Percentiles rank a stretch among this genome's conserved stretches.
Conservation (phyloP, 108 stramenopile genomes). For the Nitzschia sp. region DNA sequence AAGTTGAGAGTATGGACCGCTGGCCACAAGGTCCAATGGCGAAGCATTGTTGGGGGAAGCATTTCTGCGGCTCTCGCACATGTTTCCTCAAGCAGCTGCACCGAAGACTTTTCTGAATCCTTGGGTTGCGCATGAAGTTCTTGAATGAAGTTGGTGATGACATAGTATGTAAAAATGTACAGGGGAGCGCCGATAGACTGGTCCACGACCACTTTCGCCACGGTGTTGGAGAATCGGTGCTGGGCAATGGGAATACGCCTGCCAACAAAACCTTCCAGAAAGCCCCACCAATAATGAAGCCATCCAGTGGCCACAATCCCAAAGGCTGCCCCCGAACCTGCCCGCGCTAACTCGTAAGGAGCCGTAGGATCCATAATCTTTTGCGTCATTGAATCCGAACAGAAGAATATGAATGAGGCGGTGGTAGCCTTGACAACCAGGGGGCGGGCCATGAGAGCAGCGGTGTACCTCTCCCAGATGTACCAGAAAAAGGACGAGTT, state of each 20-base stretch:
- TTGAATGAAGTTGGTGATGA: constrained; percentile 47
- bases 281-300: constrained; percentile 60
- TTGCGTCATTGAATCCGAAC: constrained; percentile 41
- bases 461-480: constrained; percentile 42
- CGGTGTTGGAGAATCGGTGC: constrained; percentile 37
- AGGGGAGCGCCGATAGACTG: constrained; percentile 47
- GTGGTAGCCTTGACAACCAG: constrained; percentile 41
- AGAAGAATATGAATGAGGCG: constrained; percentile 47
- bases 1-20: constrained; percentile 56
- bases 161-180: constrained; percentile 52
- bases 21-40: constrained; percentile 66
- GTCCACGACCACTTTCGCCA: constrained; percentile 48
- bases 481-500: neutral
- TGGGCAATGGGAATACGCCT: constrained; percentile 24
- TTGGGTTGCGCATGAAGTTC: constrained; percentile 15
- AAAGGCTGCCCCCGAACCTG: constrained; percentile 44
- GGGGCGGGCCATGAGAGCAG: constrained; percentile 33
- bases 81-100: constrained; percentile 20
- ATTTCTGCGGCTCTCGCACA: constrained; percentile 38
- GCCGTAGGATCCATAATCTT: constrained; percentile 17
- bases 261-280: constrained; percentile 39
- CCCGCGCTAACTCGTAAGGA: constrained; percentile 21
- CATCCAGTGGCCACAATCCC: constrained; percentile 50
- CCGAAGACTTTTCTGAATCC: neutral
- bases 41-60: constrained; percentile 47